A percentile compares a stretch with the other conserved stretches of the same genome.
Evolutionary conservation across 768 basidiomycete genomes (phyloP).

Genomic region (Rhizopogon vinicolor): DNA sequence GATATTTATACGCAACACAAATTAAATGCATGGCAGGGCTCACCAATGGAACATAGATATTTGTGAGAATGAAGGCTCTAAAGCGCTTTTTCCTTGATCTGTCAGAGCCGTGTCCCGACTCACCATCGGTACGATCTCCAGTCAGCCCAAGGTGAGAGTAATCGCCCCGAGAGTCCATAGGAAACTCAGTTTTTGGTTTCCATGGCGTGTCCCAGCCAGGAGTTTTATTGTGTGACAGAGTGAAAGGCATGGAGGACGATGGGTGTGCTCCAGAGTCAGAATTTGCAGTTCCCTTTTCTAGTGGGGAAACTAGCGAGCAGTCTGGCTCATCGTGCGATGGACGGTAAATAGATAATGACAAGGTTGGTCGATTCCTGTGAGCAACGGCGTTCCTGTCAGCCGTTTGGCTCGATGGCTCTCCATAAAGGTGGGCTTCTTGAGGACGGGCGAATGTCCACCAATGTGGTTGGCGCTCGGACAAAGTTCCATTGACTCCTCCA

Average conservation of each 20-base stretch:
- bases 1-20: conserved; percentile 7
- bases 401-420: conserved; percentile 18
- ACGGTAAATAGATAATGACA: conserved; percentile 37
- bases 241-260: conserved; percentile 34
- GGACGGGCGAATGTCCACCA: conserved; percentile 78
- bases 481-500: conserved; percentile 27
- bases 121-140: conserved; percentile 17
- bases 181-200: conserved; percentile 19
- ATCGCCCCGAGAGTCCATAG: conserved; percentile 7
- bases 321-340: conserved; percentile 3
- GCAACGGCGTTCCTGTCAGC: conserved; percentile 27
- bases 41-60: conserved; percentile 78
- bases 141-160: conserved; percentile 10
- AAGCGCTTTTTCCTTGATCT: conserved; percentile 42
- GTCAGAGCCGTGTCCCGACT: conserved; percentile 25
- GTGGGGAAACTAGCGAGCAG: not conserved
- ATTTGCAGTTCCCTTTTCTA: not conserved
- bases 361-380: conserved; percentile 45
- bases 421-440: conserved; percentile 27
- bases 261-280: conserved; percentile 14
- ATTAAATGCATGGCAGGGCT: conserved; percentile 13
- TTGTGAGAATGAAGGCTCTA: conserved; percentile 65
- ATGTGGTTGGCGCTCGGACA: conserved; percentile 37
- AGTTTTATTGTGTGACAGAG: conserved; percentile 49
- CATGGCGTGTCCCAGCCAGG: conserved; percentile 70